Base-by-base conservation (phyloP, 495 filamentous ascomycete species). In the Trichoderma orchidacearum region DNA sequence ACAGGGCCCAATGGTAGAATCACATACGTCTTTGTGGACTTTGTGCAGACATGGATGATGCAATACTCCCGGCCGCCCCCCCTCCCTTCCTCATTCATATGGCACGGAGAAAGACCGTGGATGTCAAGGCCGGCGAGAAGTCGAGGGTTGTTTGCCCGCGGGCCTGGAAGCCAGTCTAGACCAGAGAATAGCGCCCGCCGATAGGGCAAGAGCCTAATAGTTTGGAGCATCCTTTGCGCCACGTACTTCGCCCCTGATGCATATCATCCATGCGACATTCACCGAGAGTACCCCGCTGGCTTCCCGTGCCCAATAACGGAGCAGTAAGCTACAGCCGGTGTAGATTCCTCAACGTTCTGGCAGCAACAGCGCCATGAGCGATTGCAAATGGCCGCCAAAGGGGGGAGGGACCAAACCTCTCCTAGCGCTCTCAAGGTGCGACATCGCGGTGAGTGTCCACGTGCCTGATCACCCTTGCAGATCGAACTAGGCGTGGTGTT, bases 401-500 rank as follows among this genome's bases (percentile, higher is more conserved):
- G 15, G n/a, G n/a, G n/a, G n/a, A n/a, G n/a, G n/a, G n/a, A n/a
- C n/a, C n/a, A n/a, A n/a, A n/a, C n/a, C n/a, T n/a, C n/a, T n/a
- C n/a, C n/a, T n/a, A n/a, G n/a, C n/a, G n/a, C n/a, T n/a, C n/a
- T n/a, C 18, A 23, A 27, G 41, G 27, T 48, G 41, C 41, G 41
- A 17, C 41, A 48, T 48, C 41, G 21, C 41, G 13, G 21, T 23
- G 21, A 48, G 41, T 48, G 41, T 48, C 41, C 41, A 48, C 41
- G 41, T 48, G 41, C 41, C 41, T 48, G 41, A 48, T 48, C 41
- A 48, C 41, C 41, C 41, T 48, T 48, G 41, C 41, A 48, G 23
- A n/a, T 27, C 8, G 21, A 13, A 9, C 6, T 9, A 48, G 15
- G 21, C 23, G 41, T 48, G 41, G 41, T 48, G 36, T 45, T n/a